Evolutionary conservation across 2,329 filamentous ascomycete species (phyloP), one percentile per base, ranked within the genome.

Genomic region (Graphilbum fragrans): DNA sequence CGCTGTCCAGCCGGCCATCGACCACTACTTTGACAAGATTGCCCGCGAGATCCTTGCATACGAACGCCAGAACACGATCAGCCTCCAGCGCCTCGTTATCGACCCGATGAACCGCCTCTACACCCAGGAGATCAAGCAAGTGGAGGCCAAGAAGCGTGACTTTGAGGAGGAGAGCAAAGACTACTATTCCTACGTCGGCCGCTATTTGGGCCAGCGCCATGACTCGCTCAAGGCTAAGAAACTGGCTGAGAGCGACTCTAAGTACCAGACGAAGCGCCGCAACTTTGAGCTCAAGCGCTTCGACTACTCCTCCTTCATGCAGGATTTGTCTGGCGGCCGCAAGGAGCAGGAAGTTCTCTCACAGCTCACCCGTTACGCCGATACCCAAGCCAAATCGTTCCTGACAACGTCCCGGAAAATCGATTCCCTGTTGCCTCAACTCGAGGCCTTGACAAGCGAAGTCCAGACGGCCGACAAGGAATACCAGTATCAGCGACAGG

Each of bases 101-200:
- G 92, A 98, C 35, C 93, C 93, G 1, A 74, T 98, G 50, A 80
- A 76, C 49, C 94, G 86, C 61, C 67, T 98, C 14, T 98, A 98
- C 61, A 86, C 86, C 46, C 72, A 90, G 49, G 93, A 98, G 54
- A 96, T 98, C 65, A 98, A 98, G 61, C 87, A 94, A 59, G 93
- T 90, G 21, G 92, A 98, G 55, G 72, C 83, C 33, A 98, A 98
- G 66, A 94, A 92, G 63, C 86, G 92, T 50, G 92, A 96, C 52
- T 98, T 98, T 53, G 92, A 98, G 49, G 92, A 98, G 55, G 92
- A 98, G 59, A 96, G 90, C 65, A 92, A 94, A 58, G 92, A 98
- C 58, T 98, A 94, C 63, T 98, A 98, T 62, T 80, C 83, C 47
- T 98, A 94, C 57, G 85, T 96, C 39, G 84, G 87, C 47, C 80